Evolutionary conservation across 2,329 filamentous ascomycete species (phyloP).

Genomic region (Fusarium fujikuroi): DNA sequence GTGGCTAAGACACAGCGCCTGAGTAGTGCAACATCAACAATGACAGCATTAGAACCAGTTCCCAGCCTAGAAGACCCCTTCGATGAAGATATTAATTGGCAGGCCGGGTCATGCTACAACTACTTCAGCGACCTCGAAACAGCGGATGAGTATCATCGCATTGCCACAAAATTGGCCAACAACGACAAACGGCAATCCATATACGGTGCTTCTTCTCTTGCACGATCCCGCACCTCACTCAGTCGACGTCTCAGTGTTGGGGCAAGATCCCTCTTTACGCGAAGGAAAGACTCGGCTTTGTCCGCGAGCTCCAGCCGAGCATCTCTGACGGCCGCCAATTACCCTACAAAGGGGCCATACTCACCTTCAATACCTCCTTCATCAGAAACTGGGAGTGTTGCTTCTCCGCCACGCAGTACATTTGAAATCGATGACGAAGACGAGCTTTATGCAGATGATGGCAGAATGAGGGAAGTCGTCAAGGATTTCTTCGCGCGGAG

Average conservation of each 20-base stretch:
- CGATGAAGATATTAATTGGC: slow-evolving; percentile 28
- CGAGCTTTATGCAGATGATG: slow-evolving; percentile 29
- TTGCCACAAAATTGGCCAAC: slow-evolving; percentile 48
- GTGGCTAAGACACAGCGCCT: slow-evolving; percentile 29
- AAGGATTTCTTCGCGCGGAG: slow-evolving; percentile 40
- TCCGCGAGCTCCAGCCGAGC: slow-evolving; percentile 25
- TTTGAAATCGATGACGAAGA: slow-evolving; percentile 51
- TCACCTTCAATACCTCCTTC: slow-evolving; percentile 22
- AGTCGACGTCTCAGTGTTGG: slow-evolving; percentile 44
- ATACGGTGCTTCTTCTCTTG: slow-evolving; percentile 14
- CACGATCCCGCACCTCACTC: slow-evolving; percentile 32
- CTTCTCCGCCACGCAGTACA: slow-evolving; percentile 42
- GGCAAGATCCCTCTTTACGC: slow-evolving; percentile 43
- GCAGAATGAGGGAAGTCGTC: slow-evolving; percentile 31
- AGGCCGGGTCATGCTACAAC: slow-evolving; percentile 31
- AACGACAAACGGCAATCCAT: slow-evolving; percentile 39
- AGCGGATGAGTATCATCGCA: slow-evolving; percentile 51
- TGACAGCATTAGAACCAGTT: slow-evolving; percentile 12
- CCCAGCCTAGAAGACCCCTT: slow-evolving; percentile 21
- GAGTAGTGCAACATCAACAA: slow-evolving; percentile 13
- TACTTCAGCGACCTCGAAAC: slow-evolving; percentile 48
- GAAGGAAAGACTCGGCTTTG: slow-evolving; percentile 39
- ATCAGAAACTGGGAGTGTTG: slow-evolving; percentile 18
- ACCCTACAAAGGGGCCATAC: slow-evolving; percentile 34
- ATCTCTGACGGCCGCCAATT: slow-evolving; percentile 18